Evolutionary conservation across 2,329 filamentous ascomycete genomes (phyloP).

Genomic region (Anthostomella pinea): DNA sequence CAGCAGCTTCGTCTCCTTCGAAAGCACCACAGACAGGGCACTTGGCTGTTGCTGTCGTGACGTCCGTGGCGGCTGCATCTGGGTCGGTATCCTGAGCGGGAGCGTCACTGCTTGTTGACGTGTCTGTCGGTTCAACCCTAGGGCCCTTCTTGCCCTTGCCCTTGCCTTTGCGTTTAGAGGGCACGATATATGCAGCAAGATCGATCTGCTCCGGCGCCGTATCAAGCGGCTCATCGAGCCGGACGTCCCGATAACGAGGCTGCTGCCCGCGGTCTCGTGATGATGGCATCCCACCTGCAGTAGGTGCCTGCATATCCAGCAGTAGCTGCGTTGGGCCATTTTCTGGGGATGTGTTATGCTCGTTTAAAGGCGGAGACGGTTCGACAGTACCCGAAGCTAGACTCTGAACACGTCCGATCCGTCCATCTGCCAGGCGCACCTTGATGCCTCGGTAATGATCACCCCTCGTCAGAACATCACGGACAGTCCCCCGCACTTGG

Average conservation of each 20-base stretch:
- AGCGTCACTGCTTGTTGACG: slow-evolving; percentile 9
- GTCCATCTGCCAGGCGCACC: slow-evolving; percentile 67
- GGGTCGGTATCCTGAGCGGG: slow-evolving; percentile 11
- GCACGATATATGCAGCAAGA: slow-evolving; percentile 49
- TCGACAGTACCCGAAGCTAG: slow-evolving; percentile 36
- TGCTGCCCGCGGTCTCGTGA: slow-evolving; percentile 22
- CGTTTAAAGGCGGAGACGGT: too few species aligned
- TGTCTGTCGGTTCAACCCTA: slow-evolving; percentile 15
- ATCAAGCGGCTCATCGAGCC: slow-evolving; percentile 34
- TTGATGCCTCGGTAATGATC: slow-evolving; percentile 79
- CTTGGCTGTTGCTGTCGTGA: slow-evolving; percentile 32
- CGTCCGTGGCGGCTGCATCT: slow-evolving; percentile 14
- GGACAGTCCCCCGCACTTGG: slow-evolving; percentile 65
- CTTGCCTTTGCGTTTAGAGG: slow-evolving; percentile 31
- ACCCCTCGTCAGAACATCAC: slow-evolving; percentile 66
- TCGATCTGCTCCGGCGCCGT: slow-evolving; percentile 43
- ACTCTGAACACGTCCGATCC: slow-evolving; percentile 70
- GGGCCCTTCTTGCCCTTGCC: slow-evolving; percentile 27
- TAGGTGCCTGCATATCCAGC: neutral
- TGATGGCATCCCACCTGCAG: slow-evolving; percentile 8
- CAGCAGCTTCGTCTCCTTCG: slow-evolving; percentile 65
- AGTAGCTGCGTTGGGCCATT: slow-evolving; percentile 5
- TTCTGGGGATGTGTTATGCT: slow-evolving; percentile 12
- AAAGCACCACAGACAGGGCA: slow-evolving; percentile 68
- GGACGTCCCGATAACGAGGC: slow-evolving; percentile 30